A percentile compares a stretch with the other conserved stretches of the same genome.
Conservation (phyloP, 495 filamentous ascomycete species). For the Penicillium macrosclerotiorum region DNA sequence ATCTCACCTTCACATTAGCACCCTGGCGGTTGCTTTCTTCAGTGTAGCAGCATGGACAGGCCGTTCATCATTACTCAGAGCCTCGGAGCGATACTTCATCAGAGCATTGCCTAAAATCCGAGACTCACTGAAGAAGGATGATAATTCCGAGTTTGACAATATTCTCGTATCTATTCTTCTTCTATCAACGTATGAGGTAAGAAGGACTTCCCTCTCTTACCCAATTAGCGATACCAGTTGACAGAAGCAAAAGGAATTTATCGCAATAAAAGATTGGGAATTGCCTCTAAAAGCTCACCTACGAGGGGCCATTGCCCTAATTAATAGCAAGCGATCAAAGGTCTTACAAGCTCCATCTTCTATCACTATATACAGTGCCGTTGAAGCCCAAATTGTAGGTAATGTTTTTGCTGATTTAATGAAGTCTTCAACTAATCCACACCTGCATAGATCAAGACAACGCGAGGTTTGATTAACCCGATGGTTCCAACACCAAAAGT, state of each 20-base stretch:
- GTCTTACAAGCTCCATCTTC: conserved; percentile 13
- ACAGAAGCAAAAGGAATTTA: conserved; percentile 25
- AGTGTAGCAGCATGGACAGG: conserved; percentile 42
- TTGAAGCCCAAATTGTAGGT: conserved; percentile 37
- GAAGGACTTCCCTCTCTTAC: conserved; percentile 3
- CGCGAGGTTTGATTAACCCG: conserved; percentile 17
- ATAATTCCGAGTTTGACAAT: conserved; percentile 48
- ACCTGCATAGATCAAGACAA: conserved; percentile 26
- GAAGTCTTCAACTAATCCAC: not conserved
- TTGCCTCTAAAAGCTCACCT: conserved; percentile 28
- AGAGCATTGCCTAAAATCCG: conserved; percentile 55
- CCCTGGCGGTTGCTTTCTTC: conserved; percentile 60
- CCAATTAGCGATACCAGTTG: not conserved
- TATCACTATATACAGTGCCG: conserved; percentile 20
- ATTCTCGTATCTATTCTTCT: conserved; percentile 62
- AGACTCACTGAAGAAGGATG: conserved; percentile 48
- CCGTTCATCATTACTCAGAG: conserved; percentile 37
- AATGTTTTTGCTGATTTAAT: not conserved
- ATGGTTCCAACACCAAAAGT: conserved; percentile 27
- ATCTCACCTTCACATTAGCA: conserved; percentile 53
- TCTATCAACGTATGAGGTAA: conserved; percentile 64
- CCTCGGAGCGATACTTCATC: conserved; percentile 35
- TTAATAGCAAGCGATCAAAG: conserved; percentile 24
- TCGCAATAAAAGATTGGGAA: conserved; percentile 25
- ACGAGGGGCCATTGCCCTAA: conserved; percentile 33